phyloP scores from a whole-genome alignment of 139 green algal species.

The Chlamydomonas eustigma region DNA sequence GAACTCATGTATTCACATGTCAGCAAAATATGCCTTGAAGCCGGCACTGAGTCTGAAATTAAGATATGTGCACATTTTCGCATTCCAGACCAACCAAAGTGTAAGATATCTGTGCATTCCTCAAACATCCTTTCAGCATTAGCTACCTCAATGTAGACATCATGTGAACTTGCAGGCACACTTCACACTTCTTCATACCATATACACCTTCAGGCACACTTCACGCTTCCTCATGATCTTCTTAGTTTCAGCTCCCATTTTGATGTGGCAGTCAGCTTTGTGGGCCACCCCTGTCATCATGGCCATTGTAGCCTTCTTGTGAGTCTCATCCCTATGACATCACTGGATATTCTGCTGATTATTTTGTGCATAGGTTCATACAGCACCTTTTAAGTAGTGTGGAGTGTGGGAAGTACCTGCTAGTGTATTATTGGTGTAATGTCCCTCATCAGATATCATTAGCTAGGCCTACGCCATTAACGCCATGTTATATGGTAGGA shows the following conservation, averaged over 20 bases:
- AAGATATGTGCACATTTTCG: neutral
- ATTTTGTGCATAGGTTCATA: neutral
- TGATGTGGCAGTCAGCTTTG: constrained; percentile 18
- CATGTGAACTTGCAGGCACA: neutral
- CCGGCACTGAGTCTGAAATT: neutral
- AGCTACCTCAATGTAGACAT: too few species aligned
- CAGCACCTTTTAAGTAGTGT: neutral
- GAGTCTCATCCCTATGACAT: neutral
- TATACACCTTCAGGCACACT: neutral
- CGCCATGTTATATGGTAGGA: too few species aligned
- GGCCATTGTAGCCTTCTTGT: neutral
- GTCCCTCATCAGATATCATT: too few species aligned
- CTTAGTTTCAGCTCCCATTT: constrained; percentile 16
- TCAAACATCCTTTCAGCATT: too few species aligned
- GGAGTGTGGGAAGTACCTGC: neutral
- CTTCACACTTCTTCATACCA: neutral
- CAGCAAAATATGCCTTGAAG: neutral
- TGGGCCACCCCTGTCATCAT: constrained; percentile 4
- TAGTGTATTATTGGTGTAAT: too few species aligned
- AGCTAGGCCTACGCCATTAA: too few species aligned
- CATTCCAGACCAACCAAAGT: neutral
- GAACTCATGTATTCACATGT: too few species aligned
- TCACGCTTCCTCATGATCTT: constrained; percentile 27
- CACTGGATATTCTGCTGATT: neutral
- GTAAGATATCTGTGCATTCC: neutral